Evolutionary conservation across 352 stramenopile species (phyloP), one percentile per base, ranked within the genome.

Genomic region (Phytopythium ostracodes): DNA sequence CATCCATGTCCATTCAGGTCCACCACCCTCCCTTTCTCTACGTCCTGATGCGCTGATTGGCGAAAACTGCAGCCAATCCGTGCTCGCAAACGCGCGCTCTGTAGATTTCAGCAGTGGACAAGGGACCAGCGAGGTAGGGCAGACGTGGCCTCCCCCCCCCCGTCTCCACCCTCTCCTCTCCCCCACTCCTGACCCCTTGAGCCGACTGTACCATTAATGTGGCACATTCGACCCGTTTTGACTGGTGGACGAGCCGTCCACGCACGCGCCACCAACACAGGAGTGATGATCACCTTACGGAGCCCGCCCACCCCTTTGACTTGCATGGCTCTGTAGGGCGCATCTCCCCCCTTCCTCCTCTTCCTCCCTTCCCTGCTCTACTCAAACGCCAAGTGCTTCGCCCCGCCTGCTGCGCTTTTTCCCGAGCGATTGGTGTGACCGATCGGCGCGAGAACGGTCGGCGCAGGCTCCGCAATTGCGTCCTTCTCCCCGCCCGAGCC

Each of bases 361-460:
- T 9, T 15, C 27, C 27, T 14, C 43, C 5, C 5, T 22, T 11
- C 15, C 25, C 31, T 7, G 29, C 29, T 33, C 29, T 33, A n/a
- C 10, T 35, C 49, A 55, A 22, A 20, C 24, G 11, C 49, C n/a
- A 35, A 56, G 50, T 38, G 50, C 50, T n/a, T n/a, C n/a, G n/a
- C n/a, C n/a, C n/a, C n/a, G n/a, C n/a, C n/a, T n/a, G n/a, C n/a
- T n/a, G 47, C 27, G 50, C 27, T 38, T n/a, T 38, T 56, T 49
- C 42, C 42, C 42, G 17, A 42, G 27, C 29, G 50, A 56, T 56
- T 38, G 50, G 50, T 29, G 52, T 29, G 52, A 44, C 31, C 36
- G 52, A 44, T 20, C 36, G 33, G 9, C 52, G 52, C 33, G 15
- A 17, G 52, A 58, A 58, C 52, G 52, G 18, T 58, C 52, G 27